Evolutionary conservation across 2,329 filamentous ascomycete species (phyloP).

Genomic region (Colletotrichum sp.): DNA sequence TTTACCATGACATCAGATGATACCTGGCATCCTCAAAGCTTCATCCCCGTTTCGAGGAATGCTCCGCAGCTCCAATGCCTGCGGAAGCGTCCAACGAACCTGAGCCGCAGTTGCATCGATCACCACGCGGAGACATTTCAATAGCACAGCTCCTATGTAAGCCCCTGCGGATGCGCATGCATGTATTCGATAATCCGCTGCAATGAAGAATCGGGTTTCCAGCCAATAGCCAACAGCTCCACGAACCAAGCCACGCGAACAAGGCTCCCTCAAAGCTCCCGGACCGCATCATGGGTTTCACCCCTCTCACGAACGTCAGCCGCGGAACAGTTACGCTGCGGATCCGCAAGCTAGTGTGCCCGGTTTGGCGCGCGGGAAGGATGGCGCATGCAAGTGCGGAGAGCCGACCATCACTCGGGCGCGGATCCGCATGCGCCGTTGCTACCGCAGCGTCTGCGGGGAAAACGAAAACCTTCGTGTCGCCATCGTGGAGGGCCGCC

Average conservation of each 20-base stretch:
- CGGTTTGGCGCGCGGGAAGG: background rate
- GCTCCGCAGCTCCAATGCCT: background rate
- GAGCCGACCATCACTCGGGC: background rate
- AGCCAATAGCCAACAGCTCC: background rate
- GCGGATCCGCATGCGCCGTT: background rate
- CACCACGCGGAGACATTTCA: background rate
- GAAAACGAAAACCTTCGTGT: background rate
- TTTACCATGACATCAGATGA: conserved; percentile 4
- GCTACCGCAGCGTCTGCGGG: background rate
- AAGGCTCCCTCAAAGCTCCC: background rate
- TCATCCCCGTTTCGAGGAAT: background rate
- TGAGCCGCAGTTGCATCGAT: background rate
- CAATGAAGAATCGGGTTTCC: background rate
- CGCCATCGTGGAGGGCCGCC: background rate
- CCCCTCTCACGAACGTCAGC: background rate
- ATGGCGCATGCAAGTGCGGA: background rate
- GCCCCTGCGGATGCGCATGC: background rate
- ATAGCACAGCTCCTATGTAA: background rate
- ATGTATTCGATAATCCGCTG: background rate
- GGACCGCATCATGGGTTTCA: background rate
- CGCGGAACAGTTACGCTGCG: background rate
- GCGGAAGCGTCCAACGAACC: background rate
- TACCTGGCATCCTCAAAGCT: background rate
- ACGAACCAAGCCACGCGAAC: background rate
- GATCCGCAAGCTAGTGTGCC: background rate